Conservation (phyloP, 371 early-diverging fungal genomes). For the Coemansia sp. region DNA sequence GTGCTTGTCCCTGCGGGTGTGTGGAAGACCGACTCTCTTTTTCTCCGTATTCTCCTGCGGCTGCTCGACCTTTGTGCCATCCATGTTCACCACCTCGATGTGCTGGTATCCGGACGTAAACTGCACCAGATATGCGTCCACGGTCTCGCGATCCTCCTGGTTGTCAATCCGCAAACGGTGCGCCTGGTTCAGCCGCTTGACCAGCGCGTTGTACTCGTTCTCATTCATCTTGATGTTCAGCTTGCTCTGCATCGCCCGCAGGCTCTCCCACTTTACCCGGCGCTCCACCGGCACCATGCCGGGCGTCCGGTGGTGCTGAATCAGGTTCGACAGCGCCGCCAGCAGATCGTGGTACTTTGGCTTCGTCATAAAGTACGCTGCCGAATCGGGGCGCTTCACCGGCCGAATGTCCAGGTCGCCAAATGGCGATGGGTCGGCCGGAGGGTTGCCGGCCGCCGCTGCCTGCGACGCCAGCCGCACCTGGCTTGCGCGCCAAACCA, state of each 20-base stretch:
- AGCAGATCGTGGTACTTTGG: constrained; percentile 75
- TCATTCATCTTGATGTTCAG: constrained; percentile 19
- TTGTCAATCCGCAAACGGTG: not conserved
- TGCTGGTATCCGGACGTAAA: constrained; percentile 57
- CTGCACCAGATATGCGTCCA: constrained; percentile 51
- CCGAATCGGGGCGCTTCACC: constrained; percentile 63
- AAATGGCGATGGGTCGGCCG: constrained; percentile 19
- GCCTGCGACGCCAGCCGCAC: not conserved
- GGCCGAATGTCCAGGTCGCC: constrained; percentile 34
- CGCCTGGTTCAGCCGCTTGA: constrained; percentile 13
- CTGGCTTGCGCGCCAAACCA: not conserved
- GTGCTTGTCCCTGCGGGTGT: constrained; percentile 61
- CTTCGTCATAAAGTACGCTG: constrained; percentile 89
- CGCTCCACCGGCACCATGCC: not conserved
- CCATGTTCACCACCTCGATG: constrained; percentile 42
- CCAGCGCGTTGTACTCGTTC: constrained; percentile 15
- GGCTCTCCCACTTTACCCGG: constrained; percentile 51
- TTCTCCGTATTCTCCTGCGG: constrained; percentile 21
- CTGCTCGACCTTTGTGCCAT: constrained; percentile 1
- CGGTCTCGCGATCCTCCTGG: not conserved
- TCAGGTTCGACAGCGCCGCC: constrained; percentile 66
- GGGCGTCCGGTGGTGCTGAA: constrained; percentile 49
- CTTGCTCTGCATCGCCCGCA: constrained; percentile 19
- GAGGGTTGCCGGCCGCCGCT: not conserved
- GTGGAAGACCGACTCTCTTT: constrained; percentile 40